phyloP scores from a whole-genome alignment of 169 alveolate genomes.

The Babesia bovis region DNA sequence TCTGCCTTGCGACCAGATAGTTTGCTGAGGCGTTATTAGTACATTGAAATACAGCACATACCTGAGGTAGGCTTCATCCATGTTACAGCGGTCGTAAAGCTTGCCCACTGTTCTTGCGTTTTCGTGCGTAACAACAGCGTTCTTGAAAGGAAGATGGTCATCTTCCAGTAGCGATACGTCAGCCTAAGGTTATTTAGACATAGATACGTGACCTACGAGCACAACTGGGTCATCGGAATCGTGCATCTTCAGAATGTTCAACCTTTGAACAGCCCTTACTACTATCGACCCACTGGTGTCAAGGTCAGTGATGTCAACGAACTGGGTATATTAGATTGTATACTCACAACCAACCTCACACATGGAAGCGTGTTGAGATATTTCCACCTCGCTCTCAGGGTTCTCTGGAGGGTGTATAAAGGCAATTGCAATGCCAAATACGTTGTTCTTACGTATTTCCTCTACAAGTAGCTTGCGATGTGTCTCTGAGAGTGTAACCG shows the following conservation, averaged over 20 bases:
- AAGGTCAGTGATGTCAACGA: constrained; percentile 49
- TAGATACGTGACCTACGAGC: constrained; percentile 8
- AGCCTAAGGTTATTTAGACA: constrained; percentile 12
- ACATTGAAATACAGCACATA: not conserved
- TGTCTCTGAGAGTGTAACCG: constrained; percentile 31
- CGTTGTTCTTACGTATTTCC: constrained; percentile 29
- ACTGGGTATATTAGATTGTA: not conserved
- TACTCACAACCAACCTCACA: constrained; percentile 40
- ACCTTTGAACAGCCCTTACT: constrained; percentile 46
- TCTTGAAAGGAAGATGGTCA: constrained; percentile 26
- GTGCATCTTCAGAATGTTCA: constrained; percentile 16
- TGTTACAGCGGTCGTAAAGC: constrained; percentile 57
- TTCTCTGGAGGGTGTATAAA: constrained; percentile 24
- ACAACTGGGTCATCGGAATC: constrained; percentile 30
- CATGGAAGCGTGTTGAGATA: constrained; percentile 35
- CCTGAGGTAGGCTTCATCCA: constrained; percentile 52
- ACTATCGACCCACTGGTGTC: constrained; percentile 49
- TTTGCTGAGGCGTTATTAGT: not conserved
- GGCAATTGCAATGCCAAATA: constrained; percentile 52
- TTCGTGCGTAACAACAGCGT: constrained; percentile 35
- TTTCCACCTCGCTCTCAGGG: constrained; percentile 25
- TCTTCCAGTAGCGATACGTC: constrained; percentile 47
- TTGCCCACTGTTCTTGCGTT: constrained; percentile 42
- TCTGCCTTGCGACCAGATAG: constrained; percentile 41
- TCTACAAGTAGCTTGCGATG: constrained; percentile 42